A percentile compares a stretch with the other conserved stretches of the same genome.
phyloP scores from a whole-genome alignment of 116 monocot genomes.

The Posidonia oceanica region DNA sequence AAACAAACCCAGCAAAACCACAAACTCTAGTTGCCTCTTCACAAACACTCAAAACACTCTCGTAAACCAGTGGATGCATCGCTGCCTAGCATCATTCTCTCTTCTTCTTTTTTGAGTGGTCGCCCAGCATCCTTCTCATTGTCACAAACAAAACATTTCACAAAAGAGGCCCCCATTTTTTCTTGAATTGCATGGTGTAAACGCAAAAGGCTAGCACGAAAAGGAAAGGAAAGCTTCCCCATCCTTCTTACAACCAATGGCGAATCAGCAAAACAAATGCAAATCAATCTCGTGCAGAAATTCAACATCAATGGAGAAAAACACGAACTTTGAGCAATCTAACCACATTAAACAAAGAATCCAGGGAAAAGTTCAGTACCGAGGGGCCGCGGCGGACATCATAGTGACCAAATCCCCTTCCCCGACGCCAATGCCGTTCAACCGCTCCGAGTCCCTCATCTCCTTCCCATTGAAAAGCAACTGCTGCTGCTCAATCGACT shows the following conservation, averaged over 20 bases:
- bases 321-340: background rate
- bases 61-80: no score
- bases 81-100: no score
- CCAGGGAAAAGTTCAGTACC: background rate
- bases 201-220: no score
- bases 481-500: conserved; percentile 52
- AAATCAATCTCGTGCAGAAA: background rate
- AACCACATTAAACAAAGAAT: background rate
- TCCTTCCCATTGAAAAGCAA: conserved; percentile 83
- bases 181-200: no score
- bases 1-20: no score
- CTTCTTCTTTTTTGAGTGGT: no score
- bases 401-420: conserved; percentile 86
- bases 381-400: background rate
- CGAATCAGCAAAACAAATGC: background rate
- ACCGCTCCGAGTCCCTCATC: conserved; percentile 56
- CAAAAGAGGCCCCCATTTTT: no score
- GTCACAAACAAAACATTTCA: no score
- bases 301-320: background rate
- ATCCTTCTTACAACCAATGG: background rate
- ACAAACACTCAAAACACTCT: no score
- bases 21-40: no score
- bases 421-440: conserved; percentile 48
- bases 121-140: no score
- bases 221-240: background rate